These are phyloP conservation scores for Fallopia convolvulus DNA, from an alignment of 148 eudicot genomes.

Conservation along the genomic window DNA sequence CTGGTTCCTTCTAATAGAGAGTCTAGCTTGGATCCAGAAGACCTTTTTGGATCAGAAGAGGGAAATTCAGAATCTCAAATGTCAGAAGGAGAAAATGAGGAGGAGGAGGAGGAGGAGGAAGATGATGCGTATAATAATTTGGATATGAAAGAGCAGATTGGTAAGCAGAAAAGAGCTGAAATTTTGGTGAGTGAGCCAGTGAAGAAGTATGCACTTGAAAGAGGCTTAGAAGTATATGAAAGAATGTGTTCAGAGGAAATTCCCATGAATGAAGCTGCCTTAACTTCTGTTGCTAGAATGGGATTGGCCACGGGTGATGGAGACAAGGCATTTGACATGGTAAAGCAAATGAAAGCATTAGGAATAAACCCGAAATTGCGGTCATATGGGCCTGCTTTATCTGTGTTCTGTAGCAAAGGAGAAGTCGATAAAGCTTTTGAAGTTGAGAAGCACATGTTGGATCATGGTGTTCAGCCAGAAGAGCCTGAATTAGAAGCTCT, in stretches of 20 bases:
- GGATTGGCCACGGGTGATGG: conserved; percentile 75
- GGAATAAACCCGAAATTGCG: conserved; percentile 73
- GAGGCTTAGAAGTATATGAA: conserved; percentile 67
- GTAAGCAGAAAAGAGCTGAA: conserved; percentile 21
- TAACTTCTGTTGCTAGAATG: conserved; percentile 88
- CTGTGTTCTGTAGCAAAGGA: conserved; percentile 46
- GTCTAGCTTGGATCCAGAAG: not conserved
- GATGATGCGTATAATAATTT: conserved; percentile 12
- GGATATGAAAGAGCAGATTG: conserved; percentile 21
- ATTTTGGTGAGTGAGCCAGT: conserved; percentile 56
- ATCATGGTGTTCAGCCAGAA: conserved; percentile 68
- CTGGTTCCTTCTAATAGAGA: conserved; percentile 12
- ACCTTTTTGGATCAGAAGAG: not conserved
- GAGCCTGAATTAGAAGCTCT: conserved; percentile 81
- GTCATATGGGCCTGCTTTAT: conserved; percentile 80
- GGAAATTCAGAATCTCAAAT: not conserved
- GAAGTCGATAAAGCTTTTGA: conserved; percentile 66
- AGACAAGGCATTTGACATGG: conserved; percentile 76
- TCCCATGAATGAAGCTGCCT: conserved; percentile 74
- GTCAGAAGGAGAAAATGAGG: not conserved
- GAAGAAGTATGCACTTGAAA: conserved; percentile 51
- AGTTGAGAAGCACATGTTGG: conserved; percentile 79
- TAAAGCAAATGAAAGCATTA: conserved; percentile 61
- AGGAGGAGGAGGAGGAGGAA: conserved; percentile 20
- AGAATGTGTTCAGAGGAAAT: conserved; percentile 54